These are phyloP conservation scores for Ustilago shanxiensis DNA, from an alignment of 1,284 basidiomycete genomes.

Conservation along the genomic window DNA sequence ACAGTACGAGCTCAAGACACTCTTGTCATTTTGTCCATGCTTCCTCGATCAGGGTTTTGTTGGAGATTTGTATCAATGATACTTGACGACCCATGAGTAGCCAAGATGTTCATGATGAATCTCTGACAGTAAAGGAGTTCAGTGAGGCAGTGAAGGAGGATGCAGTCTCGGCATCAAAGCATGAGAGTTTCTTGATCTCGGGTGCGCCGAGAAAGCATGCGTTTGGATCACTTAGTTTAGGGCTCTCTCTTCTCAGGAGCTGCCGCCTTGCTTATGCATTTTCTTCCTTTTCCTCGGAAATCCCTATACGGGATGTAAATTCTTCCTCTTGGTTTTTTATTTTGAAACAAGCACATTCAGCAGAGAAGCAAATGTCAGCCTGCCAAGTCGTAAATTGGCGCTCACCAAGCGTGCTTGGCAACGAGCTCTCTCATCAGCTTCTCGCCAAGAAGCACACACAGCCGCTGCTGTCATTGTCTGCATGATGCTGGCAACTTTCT, in stretches of 20 bases:
- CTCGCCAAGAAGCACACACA: constrained; percentile 1
- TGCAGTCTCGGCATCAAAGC: background rate
- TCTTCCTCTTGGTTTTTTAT: too few relatives aligned
- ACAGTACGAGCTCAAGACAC: too few relatives aligned
- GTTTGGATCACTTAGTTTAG: background rate
- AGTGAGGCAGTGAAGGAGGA: background rate
- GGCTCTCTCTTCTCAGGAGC: background rate
- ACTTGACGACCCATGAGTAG: too few relatives aligned
- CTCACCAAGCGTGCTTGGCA: constrained; percentile 7
- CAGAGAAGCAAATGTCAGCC: background rate
- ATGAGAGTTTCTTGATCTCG: background rate
- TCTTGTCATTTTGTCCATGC: too few relatives aligned
- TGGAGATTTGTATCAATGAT: too few relatives aligned
- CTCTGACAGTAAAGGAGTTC: background rate
- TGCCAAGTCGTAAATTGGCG: background rate
- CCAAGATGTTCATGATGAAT: too few relatives aligned
- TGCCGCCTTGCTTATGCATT: background rate
- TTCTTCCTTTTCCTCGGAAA: background rate
- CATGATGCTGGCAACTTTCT: background rate
- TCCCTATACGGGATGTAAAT: background rate
- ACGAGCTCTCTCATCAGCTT: too few relatives aligned
- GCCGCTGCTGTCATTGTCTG: constrained; percentile 1
- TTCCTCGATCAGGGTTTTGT: too few relatives aligned
- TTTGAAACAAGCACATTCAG: constrained; percentile 3
- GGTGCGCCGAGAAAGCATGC: constrained; percentile 5